Evolutionary conservation across 768 basidiomycete genomes (phyloP), one percentile per base, ranked within the genome.

Genomic region (Psilocybe subaeruginosa): DNA sequence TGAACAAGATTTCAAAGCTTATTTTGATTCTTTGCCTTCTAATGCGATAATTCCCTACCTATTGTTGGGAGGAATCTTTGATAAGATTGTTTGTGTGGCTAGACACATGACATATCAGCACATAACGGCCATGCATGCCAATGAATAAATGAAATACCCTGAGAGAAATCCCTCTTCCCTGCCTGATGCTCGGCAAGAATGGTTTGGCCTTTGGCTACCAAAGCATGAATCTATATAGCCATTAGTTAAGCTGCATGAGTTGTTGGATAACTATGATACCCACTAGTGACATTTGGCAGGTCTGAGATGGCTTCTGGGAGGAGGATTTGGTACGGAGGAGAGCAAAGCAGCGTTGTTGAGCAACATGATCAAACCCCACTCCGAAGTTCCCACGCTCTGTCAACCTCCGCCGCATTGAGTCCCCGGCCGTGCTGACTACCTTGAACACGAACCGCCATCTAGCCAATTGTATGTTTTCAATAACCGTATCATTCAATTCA

Each of bases 41-140:
- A n/a, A 31, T 31, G 53, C 19, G 50, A 48, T 9, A 8, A 77
- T 72, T 65, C 6, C 33, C 16, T 81, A 86, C 75, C 83, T 86
- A 72, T 91, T 86, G 71, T 94, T 94, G 3, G 93, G 95, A 1
- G 97, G 95, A 71, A 99, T 98, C 82, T 96, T 97, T 49, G 89
- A 90, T 39, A 99, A 80, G 65, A 99, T 97, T 0, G 90, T 93
- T 68, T 93, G 87, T 1, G 89, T 91, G 16, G 93, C 93, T 93
- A 66, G n/a, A 30, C 16, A 55, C 16, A 55, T 23, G 49, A 60
- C n/a, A 53, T 27, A 47, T 27, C 41, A 55, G 35, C 8, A 19
- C 48, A 37, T 33, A 16, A n/a, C 4, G 41, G 27, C 45, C 48
- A 53, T 5, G 12, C 17, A 43, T 23, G 14, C 37, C 37, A 16